These are phyloP conservation scores for Mycena amicta DNA, from an alignment of 768 basidiomycete genomes.

Conservation along the genomic window DNA sequence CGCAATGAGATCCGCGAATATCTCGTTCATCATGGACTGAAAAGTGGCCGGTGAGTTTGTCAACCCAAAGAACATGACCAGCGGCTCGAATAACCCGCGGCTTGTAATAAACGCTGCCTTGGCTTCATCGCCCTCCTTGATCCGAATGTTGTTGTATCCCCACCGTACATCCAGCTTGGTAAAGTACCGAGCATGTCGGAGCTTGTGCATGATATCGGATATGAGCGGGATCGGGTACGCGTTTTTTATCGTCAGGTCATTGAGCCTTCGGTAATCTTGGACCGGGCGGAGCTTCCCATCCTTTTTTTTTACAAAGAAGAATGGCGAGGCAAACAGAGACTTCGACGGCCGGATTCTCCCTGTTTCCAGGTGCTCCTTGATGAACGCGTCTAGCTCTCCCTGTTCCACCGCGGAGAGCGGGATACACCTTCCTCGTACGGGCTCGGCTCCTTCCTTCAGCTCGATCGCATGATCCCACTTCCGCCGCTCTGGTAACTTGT, in stretches of 20 bases:
- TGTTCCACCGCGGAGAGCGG: no score
- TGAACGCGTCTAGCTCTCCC: no score
- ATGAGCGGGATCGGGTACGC: conserved; percentile 33
- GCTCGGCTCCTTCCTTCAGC: background rate
- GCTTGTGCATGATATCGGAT: no score
- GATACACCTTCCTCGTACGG: background rate
- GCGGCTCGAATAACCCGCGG: no score
- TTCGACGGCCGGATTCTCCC: conserved; percentile 2
- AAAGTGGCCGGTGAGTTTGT: conserved; percentile 37
- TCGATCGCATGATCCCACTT: no score
- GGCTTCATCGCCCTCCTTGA: conserved; percentile 43
- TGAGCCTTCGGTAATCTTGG: no score
- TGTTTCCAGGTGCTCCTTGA: conserved; percentile 1
- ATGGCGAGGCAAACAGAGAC: conserved; percentile 1
- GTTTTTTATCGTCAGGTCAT: conserved; percentile 21
- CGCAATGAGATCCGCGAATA: conserved; percentile 32
- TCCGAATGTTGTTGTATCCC: conserved; percentile 41
- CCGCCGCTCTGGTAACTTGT: no score
- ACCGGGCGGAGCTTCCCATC: no score
- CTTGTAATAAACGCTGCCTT: conserved; percentile 49
- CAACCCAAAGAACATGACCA: no score
- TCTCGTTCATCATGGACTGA: conserved; percentile 47
- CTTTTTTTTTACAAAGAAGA: no score
- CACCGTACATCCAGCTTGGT: no score
- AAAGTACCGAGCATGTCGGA: no score